These are phyloP conservation scores for Lolium perenne DNA, from an alignment of 176 grass and related monocot genomes.

Conservation along the genomic window DNA sequence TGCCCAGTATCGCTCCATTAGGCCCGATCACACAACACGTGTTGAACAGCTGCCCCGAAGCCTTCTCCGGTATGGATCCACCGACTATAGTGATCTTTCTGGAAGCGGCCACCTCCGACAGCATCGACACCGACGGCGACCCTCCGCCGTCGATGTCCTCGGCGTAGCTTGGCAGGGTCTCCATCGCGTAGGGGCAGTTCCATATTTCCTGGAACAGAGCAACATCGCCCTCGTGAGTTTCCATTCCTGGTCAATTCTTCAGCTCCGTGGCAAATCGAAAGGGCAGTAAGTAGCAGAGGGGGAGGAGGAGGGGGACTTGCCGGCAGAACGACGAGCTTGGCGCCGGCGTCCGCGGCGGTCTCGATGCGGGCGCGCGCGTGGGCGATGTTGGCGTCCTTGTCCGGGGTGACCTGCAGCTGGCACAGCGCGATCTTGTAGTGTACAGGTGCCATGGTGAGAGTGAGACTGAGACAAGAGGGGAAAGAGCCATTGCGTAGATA, in stretches of 20 bases:
- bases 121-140: conserved; percentile 60
- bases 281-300: neutral
- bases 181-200: conserved; percentile 62
- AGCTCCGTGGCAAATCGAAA: neutral
- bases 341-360: conserved; percentile 45
- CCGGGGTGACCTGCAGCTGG: conserved; percentile 55
- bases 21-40: conserved; percentile 62
- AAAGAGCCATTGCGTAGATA: too few relatives aligned
- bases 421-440: conserved; percentile 70
- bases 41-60: conserved; percentile 54
- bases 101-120: conserved; percentile 50
- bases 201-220: conserved; percentile 61
- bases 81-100: conserved; percentile 61
- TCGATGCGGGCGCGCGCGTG: conserved; percentile 48
- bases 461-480: too few relatives aligned
- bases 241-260: neutral
- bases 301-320: conserved; percentile 39
- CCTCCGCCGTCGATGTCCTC: conserved; percentile 68
- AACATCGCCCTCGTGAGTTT: neutral
- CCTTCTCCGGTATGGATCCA: conserved; percentile 66
- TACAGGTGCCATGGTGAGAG: neutral
- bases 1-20: conserved; percentile 50
- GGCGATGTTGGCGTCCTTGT: conserved; percentile 60
- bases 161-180: conserved; percentile 49
- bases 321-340: conserved; percentile 62